Base-by-base conservation (phyloP, 202 grass and related monocot species). In the Musa balbisiana region DNA sequence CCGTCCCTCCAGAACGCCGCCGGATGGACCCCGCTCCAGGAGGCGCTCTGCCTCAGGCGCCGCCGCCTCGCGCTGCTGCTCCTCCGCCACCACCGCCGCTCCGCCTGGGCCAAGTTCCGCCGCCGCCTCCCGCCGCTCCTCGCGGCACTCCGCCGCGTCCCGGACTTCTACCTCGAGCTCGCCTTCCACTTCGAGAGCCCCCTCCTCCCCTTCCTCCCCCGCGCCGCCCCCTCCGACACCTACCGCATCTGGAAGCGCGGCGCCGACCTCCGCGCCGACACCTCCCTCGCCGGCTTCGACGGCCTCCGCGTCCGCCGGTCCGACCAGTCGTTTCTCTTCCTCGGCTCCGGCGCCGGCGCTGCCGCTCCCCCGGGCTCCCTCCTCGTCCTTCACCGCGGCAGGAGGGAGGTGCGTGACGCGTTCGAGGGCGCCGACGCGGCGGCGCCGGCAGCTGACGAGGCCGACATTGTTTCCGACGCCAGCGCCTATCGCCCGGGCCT, bases 241-340 rank as follows among this genome's bases (percentile, higher is more conserved):
- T 98, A 92, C 80, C 94, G 94, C 63, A 87, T 98, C 65, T 98
- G 94, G 94, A 98, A 98, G 83, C 86, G 94, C 13, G 91, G 88
- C 11, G 78, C 83, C 0, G 66, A 94, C 84, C 87, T 98, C 64
- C 91, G 94, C 22, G 94, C 91, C 2, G 94, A 98, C 83, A 92
- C 91, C 49, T 89, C 94, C 1, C 91, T 98, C 55, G 94, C 94
- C 1, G 94, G 94, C 0, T 98, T 98, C 68, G 94, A 98, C 2
- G 94, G 94, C 63, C 85, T 98, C 83, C 89, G 94, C 77, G 72
- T 91, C 20, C 90, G 88, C 27, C 91, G 91, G 0, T 87, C 94
- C 2, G 88, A 93, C 73, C 94, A 91, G 58, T 89, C 94, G 0
- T 98, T 98, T 81, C 78, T 98, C 52, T 94, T 98, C 77, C 84